Evolutionary conservation across 768 basidiomycete species (phyloP), one percentile per base, ranked within the genome.

Genomic region (Cubamyces lactineus): DNA sequence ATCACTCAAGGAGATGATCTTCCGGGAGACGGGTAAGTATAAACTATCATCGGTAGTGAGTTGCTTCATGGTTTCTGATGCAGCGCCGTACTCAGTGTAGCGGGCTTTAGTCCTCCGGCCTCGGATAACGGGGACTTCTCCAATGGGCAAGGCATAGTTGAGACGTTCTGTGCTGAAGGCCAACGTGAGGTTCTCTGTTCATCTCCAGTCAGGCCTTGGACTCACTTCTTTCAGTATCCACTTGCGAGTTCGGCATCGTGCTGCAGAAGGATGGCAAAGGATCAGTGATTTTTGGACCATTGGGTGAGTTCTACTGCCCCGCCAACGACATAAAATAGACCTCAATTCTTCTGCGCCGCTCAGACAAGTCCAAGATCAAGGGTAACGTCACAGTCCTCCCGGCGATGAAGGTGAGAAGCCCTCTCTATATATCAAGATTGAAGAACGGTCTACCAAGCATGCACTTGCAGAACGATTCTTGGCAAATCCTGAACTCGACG

Each of bases 31-130:
- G 63, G 63, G 63, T 57, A 39, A 23, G 62, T 9, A 11, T 11
- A n/a, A n/a, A n/a, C 34, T 11, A 1, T 1, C 11, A 9, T 34
- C 34, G 34, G 9, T 7, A 34, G 34, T 11, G 34, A 3, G 28
- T 2, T 6, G 5, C 12, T 34, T 15, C 21, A 26, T 5, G 9
- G 34, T 55, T 2, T 23, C 34, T 43, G 42, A 56, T 28, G 26
- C 3, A 13, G 0, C 2, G 16, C 11, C 55, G 7, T 9, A 11
- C 7, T 4, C 42, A 64, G 63, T 9, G 59, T 64, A 5, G 21
- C 51, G 6, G 63, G 63, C 2, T 50, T 64, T 50, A 64, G 63
- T 30, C 63, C 63, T 7, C 63, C 63, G 12, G 59, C 59, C 11
- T 64, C 63, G 15, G 49, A 57, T 45, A 54, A 52, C 17, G 55